Conservation (phyloP, 2,329 filamentous ascomycete genomes). For the Fonsecaea erecta region DNA sequence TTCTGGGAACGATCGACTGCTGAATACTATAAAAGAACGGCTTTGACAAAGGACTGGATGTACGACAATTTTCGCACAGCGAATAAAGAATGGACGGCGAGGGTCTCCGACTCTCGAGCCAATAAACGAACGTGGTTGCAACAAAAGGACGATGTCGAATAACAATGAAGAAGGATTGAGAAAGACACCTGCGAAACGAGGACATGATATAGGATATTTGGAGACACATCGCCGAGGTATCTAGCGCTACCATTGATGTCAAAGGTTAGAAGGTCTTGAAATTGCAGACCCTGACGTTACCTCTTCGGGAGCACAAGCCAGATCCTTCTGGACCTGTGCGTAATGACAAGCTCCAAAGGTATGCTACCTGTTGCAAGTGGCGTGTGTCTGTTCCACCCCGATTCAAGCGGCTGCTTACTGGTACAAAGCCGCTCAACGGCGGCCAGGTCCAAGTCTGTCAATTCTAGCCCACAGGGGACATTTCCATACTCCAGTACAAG, state of each 20-base stretch:
- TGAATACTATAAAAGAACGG: slow-evolving; percentile 24
- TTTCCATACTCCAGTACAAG: neutral
- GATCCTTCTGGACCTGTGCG: slow-evolving; percentile 10
- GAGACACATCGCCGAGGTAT: neutral
- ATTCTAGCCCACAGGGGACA: neutral
- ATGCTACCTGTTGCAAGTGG: slow-evolving; percentile 1
- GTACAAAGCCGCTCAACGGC: neutral
- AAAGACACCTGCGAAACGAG: slow-evolving; percentile 5
- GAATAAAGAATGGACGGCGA: slow-evolving; percentile 36
- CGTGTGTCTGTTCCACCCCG: slow-evolving; percentile 21
- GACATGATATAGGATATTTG: slow-evolving; percentile 19
- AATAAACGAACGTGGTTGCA: slow-evolving; percentile 30
- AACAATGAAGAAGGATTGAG: slow-evolving; percentile 19
- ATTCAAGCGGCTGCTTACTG: slow-evolving; percentile 9
- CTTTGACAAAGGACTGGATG: slow-evolving; percentile 29
- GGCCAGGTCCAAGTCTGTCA: slow-evolving; percentile 1
- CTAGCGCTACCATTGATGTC: neutral
- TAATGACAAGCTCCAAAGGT: slow-evolving; percentile 5
- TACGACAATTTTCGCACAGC: slow-evolving; percentile 33
- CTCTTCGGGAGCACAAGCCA: slow-evolving; percentile 4
- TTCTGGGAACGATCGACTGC: slow-evolving; percentile 23
- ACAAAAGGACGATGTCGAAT: slow-evolving; percentile 25
- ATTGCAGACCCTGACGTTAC: slow-evolving; percentile 26
- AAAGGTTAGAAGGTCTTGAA: slow-evolving; percentile 11
- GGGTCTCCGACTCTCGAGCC: slow-evolving; percentile 33